Percentiles rank a stretch among this genome's conserved stretches.
Evolutionary conservation across 495 filamentous ascomycete genomes (phyloP).

Genomic region (Penicillium manginii): DNA sequence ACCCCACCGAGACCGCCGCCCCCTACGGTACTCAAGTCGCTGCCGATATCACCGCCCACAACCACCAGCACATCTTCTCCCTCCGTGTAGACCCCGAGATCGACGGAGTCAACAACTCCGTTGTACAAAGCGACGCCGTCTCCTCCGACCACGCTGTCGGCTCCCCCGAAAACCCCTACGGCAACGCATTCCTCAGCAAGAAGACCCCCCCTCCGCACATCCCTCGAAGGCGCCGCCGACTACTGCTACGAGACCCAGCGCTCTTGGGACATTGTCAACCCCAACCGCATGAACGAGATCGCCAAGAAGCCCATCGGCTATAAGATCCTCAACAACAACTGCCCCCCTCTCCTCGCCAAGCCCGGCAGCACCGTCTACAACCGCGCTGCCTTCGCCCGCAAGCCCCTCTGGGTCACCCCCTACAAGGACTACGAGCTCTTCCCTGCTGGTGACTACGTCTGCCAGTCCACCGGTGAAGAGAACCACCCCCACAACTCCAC

Average conservation of each 20-base stretch:
- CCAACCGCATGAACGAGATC: constrained; percentile 44
- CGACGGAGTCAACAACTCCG: constrained; percentile 54
- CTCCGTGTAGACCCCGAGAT: constrained; percentile 58
- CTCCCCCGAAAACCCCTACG: constrained; percentile 48
- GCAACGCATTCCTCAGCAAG: constrained; percentile 52
- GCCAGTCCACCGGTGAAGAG: constrained; percentile 42
- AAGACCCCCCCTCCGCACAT: constrained; percentile 47
- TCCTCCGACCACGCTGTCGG: constrained; percentile 38
- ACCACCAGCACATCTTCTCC: constrained; percentile 59
- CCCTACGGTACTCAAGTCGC: constrained; percentile 54
- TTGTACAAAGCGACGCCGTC: constrained; percentile 53
- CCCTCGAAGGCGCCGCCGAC: constrained; percentile 44
- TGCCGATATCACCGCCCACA: constrained; percentile 50
- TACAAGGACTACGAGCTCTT: constrained; percentile 50
- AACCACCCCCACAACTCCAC: constrained; percentile 40
- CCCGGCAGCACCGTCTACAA: constrained; percentile 43
- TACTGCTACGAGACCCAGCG: constrained; percentile 52
- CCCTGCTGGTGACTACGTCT: constrained; percentile 56
- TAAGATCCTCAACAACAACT: constrained; percentile 45
- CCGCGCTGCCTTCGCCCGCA: constrained; percentile 40
- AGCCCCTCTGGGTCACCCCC: constrained; percentile 42
- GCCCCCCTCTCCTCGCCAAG: constrained; percentile 38
- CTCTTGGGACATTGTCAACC: constrained; percentile 54
- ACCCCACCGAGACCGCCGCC: constrained; percentile 47
- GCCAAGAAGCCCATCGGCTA: constrained; percentile 43